Evolutionary conservation across 805 yeast species (phyloP), one percentile per base, ranked within the genome.

Genomic region (Saccharomycopsis fibuligera): DNA sequence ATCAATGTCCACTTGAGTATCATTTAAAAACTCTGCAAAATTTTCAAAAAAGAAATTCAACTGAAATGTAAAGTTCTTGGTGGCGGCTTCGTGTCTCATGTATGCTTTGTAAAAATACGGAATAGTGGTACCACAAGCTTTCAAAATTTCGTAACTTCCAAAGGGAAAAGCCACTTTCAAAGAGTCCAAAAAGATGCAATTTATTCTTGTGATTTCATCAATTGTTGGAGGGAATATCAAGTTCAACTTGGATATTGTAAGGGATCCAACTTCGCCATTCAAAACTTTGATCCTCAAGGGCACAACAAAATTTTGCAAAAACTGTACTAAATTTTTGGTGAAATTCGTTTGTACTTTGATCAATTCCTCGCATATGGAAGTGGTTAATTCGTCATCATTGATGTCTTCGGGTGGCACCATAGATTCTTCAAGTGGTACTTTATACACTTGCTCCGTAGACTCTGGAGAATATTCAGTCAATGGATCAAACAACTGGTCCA

Each of bases 71-170:
- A 87, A 87, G 46, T 74, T 72, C 55, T 79, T 81, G 9, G 93
- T 76, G 17, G 96, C 96, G 6, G 96, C 96, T 64, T 90, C 96
- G 64, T 91, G 97, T 49, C 97, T 73, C 72, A 89, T 86, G 57
- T 86, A 86, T 0, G 97, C 96, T 60, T 89, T 86, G 67, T 86
- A 91, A 62, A 89, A 91, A 62, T 87, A 88, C 0, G 97, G 96
- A 14, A 91, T 73, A 0, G 93, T 81, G 45, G 79, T 74, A 3
- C 89, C 93, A 60, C 95, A 77, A 0, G 91, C 96, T 53, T 78
- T 81, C 51, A 91, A 64, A 2, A 87, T 71, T 63, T 91, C 97
- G 45, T 75, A 73, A 44, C 83, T 76, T 2, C 96, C 96, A 60
- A 64, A 78, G 0, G 81, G 78, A 2, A 69, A 59, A 0, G 97